Base-by-base conservation (phyloP, 108 stramenopile species). In the Bacterosira constricta region DNA sequence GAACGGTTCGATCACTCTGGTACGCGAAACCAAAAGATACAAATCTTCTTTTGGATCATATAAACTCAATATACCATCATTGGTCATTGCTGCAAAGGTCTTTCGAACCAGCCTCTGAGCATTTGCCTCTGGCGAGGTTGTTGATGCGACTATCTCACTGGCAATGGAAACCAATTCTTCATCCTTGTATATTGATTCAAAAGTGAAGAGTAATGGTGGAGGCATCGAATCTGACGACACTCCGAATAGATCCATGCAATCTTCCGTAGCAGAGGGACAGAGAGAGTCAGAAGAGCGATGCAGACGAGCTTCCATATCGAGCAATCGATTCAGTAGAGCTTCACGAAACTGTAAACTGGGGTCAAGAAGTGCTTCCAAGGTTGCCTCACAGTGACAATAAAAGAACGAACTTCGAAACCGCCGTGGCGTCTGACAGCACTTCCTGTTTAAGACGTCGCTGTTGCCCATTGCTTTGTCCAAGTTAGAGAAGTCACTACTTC, bases 321-420 rank as follows among this genome's bases (percentile, higher is more conserved):
- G 32, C 39, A 93, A 75, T 52, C 75, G 53, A 31, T 67, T 26
- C 25, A 93, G 59, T 11, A 93, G 51, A 13, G 87, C 80, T 77
- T 91, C 90, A 9, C 92, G 86, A 57, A 85, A 93, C 0, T 35
- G 23, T 66, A 86, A 88, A 1, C 73, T 31, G 34, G 88, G 83
- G 63, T 93, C 92, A 5, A 86, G n/a, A n/a, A n/a, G 53, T 2
- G 81, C 61, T 71, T 89, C 89, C 17, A 79, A 62, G 34, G 85
- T 88, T 30, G 87, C 90, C 18, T 80, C 76, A 53, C 92, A 93
- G 31, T 90, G 88, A 46, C 92, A 93, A 51, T 93, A 93, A 20
- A 93, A 69, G 31, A 93, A 87, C 13, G 47, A 57, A 23, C 51
- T 55, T 50, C 90, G 83, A 88, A 91, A 91, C 15, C 84, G 59